Base-by-base conservation (phyloP, 805 yeast genomes). In the Ogataea corticis region DNA sequence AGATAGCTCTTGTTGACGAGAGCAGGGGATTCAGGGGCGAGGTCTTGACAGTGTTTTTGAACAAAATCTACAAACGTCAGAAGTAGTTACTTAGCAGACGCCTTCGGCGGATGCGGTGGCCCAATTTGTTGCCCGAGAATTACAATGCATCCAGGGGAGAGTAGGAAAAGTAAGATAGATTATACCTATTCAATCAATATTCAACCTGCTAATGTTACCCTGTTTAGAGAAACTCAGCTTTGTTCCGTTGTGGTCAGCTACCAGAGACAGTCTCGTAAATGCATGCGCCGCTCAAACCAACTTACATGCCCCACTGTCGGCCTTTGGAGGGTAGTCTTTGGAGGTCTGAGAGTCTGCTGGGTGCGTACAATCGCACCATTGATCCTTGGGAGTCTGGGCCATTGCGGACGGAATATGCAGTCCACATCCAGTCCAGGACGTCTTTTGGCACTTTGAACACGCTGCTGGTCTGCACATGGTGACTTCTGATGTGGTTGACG, bases 21-120 rank as follows among this genome's bases (percentile, higher is more conserved):
- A 73, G 86, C 17, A 82, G 95, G 62, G 99, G 99, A n/a, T 87
- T 94, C 71, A 92, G 88, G 71, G 80, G 78, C 54, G 85, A 83
- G 36, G 97, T 89, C n/a, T 75, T 94, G 57, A 77, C 87, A 23
- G 82, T 82, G 4, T 94, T 94, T 75, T 79, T 94, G 61, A 76
- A 80, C 66, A 94, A 94, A 72, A 87, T 94, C 59, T 94, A 94
- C 82, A 91, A 90, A 75, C 87, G 99, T 68, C 79, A 83, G 52
- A 94, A 92, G 73, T 92, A 80, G 39, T 29, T 34, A 30, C 18
- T 38, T 12, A 17, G 21, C 52, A 41, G 12, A 56, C 46, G 6
- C 72, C 72, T 11, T 65, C n/a, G n/a, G n/a, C n/a, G n/a, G n/a
- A n/a, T n/a, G n/a, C n/a, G n/a, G n/a, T n/a, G 25, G 25, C 25